These are phyloP conservation scores for Nymphaea colorata DNA, from an alignment of 164 flowering plant species.

Conservation along the genomic window DNA sequence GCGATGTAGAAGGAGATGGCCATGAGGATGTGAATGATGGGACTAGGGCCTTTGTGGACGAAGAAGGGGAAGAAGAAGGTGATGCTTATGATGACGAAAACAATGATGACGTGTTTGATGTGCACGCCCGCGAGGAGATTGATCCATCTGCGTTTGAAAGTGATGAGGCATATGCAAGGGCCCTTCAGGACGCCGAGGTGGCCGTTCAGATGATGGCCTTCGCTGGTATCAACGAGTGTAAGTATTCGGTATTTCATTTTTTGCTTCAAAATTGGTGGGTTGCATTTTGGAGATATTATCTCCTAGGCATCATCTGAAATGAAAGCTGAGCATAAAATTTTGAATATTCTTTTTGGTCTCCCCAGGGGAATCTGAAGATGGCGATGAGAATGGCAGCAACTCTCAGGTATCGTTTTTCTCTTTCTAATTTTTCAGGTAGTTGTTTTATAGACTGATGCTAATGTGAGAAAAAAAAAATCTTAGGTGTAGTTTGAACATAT, in stretches of 20 bases:
- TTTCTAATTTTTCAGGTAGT: not conserved
- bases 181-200: conserved; percentile 34
- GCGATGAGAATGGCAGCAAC: conserved; percentile 16
- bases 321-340: not conserved
- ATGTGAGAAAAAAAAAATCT: no score
- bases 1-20: conserved; percentile 1
- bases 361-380: conserved; percentile 14
- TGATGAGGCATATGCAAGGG: conserved; percentile 87
- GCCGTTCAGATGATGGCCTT: conserved; percentile 22
- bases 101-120: conserved; percentile 53
- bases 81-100: conserved; percentile 4
- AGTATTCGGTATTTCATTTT: conserved; percentile 1
- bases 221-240: conserved; percentile 22
- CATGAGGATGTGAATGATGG: conserved; percentile 10
- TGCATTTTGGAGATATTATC: not conserved
- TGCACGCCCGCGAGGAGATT: conserved; percentile 28
- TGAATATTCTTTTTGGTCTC: not conserved
- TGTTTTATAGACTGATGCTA: no score
- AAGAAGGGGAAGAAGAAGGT: conserved; percentile 9
- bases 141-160: conserved; percentile 46
- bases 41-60: not conserved
- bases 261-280: not conserved
- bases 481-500: no score
- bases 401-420: conserved; percentile 14
- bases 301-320: not conserved